Evolutionary conservation across 2,329 filamentous ascomycete species (phyloP).

Genomic region (Phoma herbarum): DNA sequence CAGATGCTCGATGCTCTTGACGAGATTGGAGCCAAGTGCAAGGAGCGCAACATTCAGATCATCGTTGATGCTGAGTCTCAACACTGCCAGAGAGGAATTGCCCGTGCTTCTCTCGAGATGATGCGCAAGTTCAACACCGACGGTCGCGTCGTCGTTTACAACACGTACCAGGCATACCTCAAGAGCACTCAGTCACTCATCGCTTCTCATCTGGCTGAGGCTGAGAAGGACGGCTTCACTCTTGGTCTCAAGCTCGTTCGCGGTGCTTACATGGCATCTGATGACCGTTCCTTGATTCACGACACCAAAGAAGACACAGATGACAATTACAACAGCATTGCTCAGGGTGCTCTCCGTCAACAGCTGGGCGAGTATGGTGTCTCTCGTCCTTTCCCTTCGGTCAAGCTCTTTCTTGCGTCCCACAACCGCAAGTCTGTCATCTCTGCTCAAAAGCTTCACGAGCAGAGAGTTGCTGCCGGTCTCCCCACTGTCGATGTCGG

Average conservation of each 20-base stretch:
- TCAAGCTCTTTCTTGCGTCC: slow-evolving; percentile 76
- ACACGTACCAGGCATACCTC: slow-evolving; percentile 67
- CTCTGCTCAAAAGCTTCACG: slow-evolving; percentile 58
- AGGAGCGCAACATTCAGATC: slow-evolving; percentile 53
- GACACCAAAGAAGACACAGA: slow-evolving; percentile 65
- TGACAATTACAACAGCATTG: slow-evolving; percentile 72
- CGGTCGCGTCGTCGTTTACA: slow-evolving; percentile 70
- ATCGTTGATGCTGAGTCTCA: slow-evolving; percentile 60
- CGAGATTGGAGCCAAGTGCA: slow-evolving; percentile 53
- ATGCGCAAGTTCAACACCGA: slow-evolving; percentile 62
- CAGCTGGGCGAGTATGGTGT: slow-evolving; percentile 37
- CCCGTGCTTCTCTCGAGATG: slow-evolving; percentile 65
- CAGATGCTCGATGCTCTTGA: slow-evolving; percentile 56
- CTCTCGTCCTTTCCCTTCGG: slow-evolving; percentile 48
- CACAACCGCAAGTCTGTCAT: slow-evolving; percentile 81
- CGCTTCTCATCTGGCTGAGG: slow-evolving; percentile 56
- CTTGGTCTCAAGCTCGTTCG: slow-evolving; percentile 66
- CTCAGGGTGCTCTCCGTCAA: slow-evolving; percentile 59
- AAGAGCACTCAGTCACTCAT: slow-evolving; percentile 57
- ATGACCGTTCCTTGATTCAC: slow-evolving; percentile 61
- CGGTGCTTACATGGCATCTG: slow-evolving; percentile 64
- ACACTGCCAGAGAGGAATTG: slow-evolving; percentile 54
- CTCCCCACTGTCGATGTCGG: slow-evolving; percentile 60
- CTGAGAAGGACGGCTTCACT: slow-evolving; percentile 59
- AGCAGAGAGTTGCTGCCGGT: slow-evolving; percentile 46